Conservation (phyloP, 805 yeast genomes). For the Pichia cabralensis region DNA sequence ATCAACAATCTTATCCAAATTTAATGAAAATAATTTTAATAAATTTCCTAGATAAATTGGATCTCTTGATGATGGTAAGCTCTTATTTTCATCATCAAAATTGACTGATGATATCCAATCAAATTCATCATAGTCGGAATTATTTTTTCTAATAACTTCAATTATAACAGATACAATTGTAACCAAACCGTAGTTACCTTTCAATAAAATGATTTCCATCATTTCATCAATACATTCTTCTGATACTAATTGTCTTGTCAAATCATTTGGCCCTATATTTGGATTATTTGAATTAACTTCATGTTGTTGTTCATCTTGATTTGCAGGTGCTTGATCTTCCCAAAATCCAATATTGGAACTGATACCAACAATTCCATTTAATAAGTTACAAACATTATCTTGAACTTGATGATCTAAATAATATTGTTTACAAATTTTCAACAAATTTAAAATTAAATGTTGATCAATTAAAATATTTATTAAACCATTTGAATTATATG, state of each 20-base stretch:
- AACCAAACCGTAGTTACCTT: conserved; percentile 73
- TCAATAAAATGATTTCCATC: conserved; percentile 63
- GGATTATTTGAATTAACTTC: conserved; percentile 46
- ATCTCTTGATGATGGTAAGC: conserved; percentile 84
- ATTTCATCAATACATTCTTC: conserved; percentile 53
- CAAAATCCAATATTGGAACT: conserved; percentile 30
- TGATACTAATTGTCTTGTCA: conserved; percentile 83
- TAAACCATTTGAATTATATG: conserved; percentile 79
- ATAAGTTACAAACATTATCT: conserved; percentile 52
- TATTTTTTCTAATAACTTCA: conserved; percentile 88
- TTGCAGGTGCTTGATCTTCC: conserved; percentile 14
- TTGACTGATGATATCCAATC: conserved; percentile 25
- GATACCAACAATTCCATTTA: conserved; percentile 74
- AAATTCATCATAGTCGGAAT: conserved; percentile 78
- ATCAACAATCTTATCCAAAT: conserved; percentile 23
- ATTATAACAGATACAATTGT: conserved; percentile 92
- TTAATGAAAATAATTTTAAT: conserved; percentile 60
- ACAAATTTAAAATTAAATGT: conserved; percentile 51
- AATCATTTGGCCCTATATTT: conserved; percentile 90
- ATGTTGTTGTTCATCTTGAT: conserved; percentile 46
- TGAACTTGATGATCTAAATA: conserved; percentile 26
- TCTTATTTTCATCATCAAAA: conserved; percentile 8
- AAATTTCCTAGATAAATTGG: conserved; percentile 86
- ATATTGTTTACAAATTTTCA: conserved; percentile 48
- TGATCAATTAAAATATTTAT: conserved; percentile 67